These are phyloP conservation scores for Vigna angularis DNA, from an alignment of 306 rosid species.

Conservation along the genomic window DNA sequence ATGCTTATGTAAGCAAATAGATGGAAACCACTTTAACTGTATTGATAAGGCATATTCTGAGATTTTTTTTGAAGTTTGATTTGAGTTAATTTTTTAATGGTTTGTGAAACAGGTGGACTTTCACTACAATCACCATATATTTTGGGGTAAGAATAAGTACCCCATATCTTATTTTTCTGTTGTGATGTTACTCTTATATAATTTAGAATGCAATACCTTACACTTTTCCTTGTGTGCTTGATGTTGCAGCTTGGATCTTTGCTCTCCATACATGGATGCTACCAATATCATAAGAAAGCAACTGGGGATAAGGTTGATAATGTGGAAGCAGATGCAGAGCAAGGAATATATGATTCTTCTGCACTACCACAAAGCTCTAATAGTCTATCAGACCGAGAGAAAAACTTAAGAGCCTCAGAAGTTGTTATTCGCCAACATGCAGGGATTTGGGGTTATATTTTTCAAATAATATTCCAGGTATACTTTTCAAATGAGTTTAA, in stretches of 20 bases:
- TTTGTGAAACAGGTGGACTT: slow-evolving; percentile 82
- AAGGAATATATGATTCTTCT: slow-evolving; percentile 54
- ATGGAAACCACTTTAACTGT: neutral
- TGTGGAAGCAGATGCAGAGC: slow-evolving; percentile 83
- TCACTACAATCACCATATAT: slow-evolving; percentile 76
- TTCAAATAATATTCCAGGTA: slow-evolving; percentile 95
- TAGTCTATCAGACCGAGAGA: slow-evolving; percentile 46
- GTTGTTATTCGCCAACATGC: slow-evolving; percentile 64
- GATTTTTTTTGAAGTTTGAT: neutral
- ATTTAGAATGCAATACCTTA: slow-evolving; percentile 6
- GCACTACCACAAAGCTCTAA: slow-evolving; percentile 43
- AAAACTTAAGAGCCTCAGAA: slow-evolving; percentile 43
- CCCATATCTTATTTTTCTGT: neutral
- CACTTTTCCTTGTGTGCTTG: slow-evolving; percentile 20
- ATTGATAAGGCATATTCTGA: neutral
- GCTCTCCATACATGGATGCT: slow-evolving; percentile 86
- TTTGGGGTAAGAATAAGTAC: slow-evolving; percentile 82
- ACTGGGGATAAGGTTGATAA: slow-evolving; percentile 79
- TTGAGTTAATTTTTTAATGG: slow-evolving; percentile 15
- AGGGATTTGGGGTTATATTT: slow-evolving; percentile 77
- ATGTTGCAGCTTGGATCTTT: slow-evolving; percentile 76
- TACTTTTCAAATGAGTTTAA: too few relatives aligned
- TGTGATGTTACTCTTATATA: slow-evolving; percentile 7
- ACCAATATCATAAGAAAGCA: slow-evolving; percentile 85
- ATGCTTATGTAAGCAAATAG: slow-evolving; percentile 28